Conservation (phyloP, 208 protist genomes). For the Crithidia bombi region DNA sequence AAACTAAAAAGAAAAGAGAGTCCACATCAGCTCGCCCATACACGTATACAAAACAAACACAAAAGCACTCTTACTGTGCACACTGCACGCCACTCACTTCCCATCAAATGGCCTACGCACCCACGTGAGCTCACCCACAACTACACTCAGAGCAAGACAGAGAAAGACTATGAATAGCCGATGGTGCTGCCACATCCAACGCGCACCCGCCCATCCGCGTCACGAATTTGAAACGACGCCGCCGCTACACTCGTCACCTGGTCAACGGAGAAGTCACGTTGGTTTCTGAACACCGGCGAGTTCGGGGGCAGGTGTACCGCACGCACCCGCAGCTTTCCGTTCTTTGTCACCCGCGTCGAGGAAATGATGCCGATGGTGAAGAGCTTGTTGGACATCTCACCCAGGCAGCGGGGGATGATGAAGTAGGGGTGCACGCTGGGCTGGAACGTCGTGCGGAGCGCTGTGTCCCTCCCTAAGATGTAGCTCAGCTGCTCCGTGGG, state of each 20-base stretch:
- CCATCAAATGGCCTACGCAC: no score
- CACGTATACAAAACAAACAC: no score
- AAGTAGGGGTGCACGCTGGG: conserved; percentile 50
- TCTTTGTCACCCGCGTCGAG: conserved; percentile 27
- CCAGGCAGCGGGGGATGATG: conserved; percentile 51
- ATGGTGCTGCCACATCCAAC: conserved; percentile 15
- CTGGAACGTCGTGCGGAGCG: conserved; percentile 46
- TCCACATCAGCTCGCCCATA: no score
- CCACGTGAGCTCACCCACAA: no score
- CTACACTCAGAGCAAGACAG: no score
- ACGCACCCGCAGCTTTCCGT: conserved; percentile 36
- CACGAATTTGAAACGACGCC: conserved; percentile 15
- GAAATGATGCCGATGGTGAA: conserved; percentile 52
- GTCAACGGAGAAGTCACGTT: conserved; percentile 13
- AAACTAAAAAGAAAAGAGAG: no score
- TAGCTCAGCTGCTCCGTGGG: conserved; percentile 46
- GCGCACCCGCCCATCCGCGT: conserved; percentile 17
- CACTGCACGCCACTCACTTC: no score
- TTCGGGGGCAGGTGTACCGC: conserved; percentile 30
- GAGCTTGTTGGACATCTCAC: conserved; percentile 28
- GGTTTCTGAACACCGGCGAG: conserved; percentile 42
- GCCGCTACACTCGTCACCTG: conserved; percentile 1
- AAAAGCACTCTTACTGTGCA: no score
- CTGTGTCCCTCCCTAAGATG: conserved; percentile 50
- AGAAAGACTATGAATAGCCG: conserved; percentile 4